These are phyloP conservation scores for Fusarium sp. DNA, from an alignment of 2,329 filamentous ascomycete species.

Conservation along the genomic window DNA sequence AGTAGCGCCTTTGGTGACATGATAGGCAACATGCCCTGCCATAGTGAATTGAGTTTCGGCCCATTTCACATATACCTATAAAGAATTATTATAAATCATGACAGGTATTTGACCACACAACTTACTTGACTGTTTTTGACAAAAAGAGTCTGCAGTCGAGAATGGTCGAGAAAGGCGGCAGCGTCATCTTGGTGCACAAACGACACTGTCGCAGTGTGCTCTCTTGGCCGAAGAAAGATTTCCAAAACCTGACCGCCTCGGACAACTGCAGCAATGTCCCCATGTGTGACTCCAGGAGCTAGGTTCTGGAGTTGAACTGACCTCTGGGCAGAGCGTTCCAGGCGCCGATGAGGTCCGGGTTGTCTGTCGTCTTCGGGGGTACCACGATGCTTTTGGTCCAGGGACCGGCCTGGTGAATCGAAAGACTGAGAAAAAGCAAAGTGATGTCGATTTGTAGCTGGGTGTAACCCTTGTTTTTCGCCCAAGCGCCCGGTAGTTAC, in stretches of 20 bases:
- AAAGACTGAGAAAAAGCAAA: background rate
- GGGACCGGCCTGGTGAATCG: background rate
- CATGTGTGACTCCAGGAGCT: conserved; percentile 69
- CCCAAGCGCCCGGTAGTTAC: background rate
- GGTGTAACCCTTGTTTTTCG: background rate
- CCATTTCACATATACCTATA: conserved; percentile 75
- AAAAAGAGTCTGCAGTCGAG: conserved; percentile 73
- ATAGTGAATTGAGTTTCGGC: conserved; percentile 76
- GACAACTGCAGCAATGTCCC: conserved; percentile 72
- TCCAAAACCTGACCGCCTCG: conserved; percentile 78
- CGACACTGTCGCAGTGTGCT: conserved; percentile 72
- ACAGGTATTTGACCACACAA: background rate
- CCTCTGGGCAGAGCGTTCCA: conserved; percentile 58
- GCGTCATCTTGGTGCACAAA: conserved; percentile 74
- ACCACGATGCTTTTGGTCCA: background rate
- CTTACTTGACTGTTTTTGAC: conserved; percentile 74
- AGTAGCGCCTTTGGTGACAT: conserved; percentile 73
- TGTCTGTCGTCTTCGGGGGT: background rate
- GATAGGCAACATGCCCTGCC: conserved; percentile 69
- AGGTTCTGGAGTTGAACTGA: conserved; percentile 73
- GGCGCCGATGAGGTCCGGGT: conserved; percentile 5
- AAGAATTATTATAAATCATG: background rate
- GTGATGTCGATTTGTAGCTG: background rate
- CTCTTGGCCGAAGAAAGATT: conserved; percentile 68
- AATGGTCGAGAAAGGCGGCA: conserved; percentile 71